phyloP scores from a whole-genome alignment of 2,329 filamentous ascomycete genomes.

The Epichloe coenophiala region DNA sequence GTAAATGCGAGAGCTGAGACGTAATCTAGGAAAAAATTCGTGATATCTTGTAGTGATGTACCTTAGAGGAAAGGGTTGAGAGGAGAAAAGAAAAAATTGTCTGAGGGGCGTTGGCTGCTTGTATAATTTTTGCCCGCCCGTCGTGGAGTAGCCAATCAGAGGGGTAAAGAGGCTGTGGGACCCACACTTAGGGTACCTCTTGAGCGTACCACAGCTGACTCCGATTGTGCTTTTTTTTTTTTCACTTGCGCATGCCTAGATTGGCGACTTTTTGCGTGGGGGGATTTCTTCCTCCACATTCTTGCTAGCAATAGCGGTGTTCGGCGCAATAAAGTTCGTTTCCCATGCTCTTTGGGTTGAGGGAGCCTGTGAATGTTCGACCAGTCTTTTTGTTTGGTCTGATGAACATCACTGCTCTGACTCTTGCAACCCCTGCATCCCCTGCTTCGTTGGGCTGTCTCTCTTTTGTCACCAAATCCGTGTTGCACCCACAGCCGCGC shows the following conservation, averaged over 20 bases:
- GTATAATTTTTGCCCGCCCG: slow-evolving; percentile 18
- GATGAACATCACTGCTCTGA: neutral
- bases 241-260: neutral
- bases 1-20: slow-evolving; percentile 26
- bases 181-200: slow-evolving; percentile 12
- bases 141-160: slow-evolving; percentile 9
- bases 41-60: slow-evolving; percentile 19
- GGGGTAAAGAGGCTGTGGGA: slow-evolving; percentile 2
- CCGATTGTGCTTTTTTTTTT: too few species aligned
- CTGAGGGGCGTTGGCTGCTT: slow-evolving; percentile 24
- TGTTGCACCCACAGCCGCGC: neutral
- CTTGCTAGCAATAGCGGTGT: too few species aligned
- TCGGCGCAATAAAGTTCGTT: too few species aligned
- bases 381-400: neutral
- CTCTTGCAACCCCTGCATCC: neutral
- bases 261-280: neutral
- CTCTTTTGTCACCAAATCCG: neutral
- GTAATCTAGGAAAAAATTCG: slow-evolving; percentile 28
- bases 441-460: neutral
- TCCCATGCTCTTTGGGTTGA: too few species aligned
- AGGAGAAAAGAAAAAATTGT: slow-evolving; percentile 20
- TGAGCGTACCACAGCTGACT: too few species aligned
- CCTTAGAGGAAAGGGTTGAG: slow-evolving; percentile 16
- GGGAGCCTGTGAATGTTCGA: neutral
- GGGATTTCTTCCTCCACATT: neutral